Evolutionary conservation across 352 stramenopile species (phyloP).

Genomic region (Phytophthora constricta): DNA sequence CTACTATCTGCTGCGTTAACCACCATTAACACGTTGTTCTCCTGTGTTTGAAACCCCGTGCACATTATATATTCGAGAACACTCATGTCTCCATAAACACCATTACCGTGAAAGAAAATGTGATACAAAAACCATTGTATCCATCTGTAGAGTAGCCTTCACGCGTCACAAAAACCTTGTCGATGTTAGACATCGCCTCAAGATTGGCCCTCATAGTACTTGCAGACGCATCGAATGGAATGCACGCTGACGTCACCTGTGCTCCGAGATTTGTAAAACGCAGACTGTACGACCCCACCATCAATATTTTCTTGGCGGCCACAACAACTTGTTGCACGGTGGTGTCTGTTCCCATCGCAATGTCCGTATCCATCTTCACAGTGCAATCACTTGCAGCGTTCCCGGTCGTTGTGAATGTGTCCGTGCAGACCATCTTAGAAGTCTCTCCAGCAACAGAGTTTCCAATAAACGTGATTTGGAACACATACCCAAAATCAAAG

Average conservation of each 20-base stretch:
- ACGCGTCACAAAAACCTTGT: slow-evolving; percentile 78
- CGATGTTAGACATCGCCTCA: slow-evolving; percentile 68
- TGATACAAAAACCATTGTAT: slow-evolving; percentile 71
- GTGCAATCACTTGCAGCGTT: slow-evolving; percentile 44
- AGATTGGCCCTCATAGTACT: slow-evolving; percentile 64
- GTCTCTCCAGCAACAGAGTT: slow-evolving; percentile 76
- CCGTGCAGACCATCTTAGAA: slow-evolving; percentile 30
- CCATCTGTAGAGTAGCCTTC: slow-evolving; percentile 35
- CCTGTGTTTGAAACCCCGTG: slow-evolving; percentile 63
- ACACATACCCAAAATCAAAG: slow-evolving; percentile 74
- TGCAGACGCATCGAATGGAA: slow-evolving; percentile 66
- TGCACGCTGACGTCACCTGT: slow-evolving; percentile 47
- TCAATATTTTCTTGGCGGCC: slow-evolving; percentile 51
- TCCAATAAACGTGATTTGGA: slow-evolving; percentile 80
- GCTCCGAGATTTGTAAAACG: slow-evolving; percentile 52
- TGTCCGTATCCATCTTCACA: slow-evolving; percentile 75
- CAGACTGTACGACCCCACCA: slow-evolving; percentile 65
- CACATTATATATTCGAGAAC: slow-evolving; percentile 40
- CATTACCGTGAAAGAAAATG: slow-evolving; percentile 83
- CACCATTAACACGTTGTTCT: slow-evolving; percentile 65
- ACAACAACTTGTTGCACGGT: slow-evolving; percentile 75
- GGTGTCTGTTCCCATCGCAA: slow-evolving; percentile 69
- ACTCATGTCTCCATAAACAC: slow-evolving; percentile 46
- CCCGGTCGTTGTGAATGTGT: slow-evolving; percentile 48
- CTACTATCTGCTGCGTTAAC: slow-evolving; percentile 33